These are phyloP conservation scores for Fusarium kyushuense DNA, from an alignment of 2,329 filamentous ascomycete species.

Conservation along the genomic window DNA sequence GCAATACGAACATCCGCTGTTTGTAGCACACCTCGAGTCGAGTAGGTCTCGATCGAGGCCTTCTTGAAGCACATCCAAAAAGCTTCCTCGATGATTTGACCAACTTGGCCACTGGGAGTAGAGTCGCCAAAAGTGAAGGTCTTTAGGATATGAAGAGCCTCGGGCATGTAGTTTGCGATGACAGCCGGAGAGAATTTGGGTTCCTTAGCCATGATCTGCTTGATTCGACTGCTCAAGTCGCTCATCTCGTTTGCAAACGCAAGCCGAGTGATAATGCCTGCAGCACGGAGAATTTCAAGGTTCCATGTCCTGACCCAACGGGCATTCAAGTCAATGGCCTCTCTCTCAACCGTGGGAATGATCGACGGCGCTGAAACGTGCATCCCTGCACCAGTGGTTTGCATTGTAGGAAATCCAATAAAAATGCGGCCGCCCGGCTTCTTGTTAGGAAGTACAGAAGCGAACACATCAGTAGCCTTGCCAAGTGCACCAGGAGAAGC, in stretches of 20 bases:
- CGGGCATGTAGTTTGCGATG: slow-evolving; percentile 76
- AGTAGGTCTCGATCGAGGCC: slow-evolving; percentile 87
- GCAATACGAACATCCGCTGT: slow-evolving; percentile 84
- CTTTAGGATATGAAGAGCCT: slow-evolving; percentile 84
- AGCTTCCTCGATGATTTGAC: slow-evolving; percentile 89
- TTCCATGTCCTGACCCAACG: slow-evolving; percentile 97
- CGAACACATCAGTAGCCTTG: slow-evolving; percentile 82
- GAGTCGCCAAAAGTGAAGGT: slow-evolving; percentile 92
- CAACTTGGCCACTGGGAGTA: slow-evolving; percentile 86
- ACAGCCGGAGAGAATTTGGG: slow-evolving; percentile 71
- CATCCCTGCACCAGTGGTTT: slow-evolving; percentile 93
- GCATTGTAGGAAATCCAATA: slow-evolving; percentile 96
- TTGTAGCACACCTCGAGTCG: slow-evolving; percentile 86
- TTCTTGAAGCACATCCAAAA: slow-evolving; percentile 94
- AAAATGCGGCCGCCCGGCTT: slow-evolving; percentile 87
- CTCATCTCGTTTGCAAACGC: slow-evolving; percentile 90
- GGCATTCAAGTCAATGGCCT: slow-evolving; percentile 96
- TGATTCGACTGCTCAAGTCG: slow-evolving; percentile 74
- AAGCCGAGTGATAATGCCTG: slow-evolving; percentile 89
- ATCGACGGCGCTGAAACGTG: slow-evolving; percentile 96
- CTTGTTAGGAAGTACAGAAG: slow-evolving; percentile 88
- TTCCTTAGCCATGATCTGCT: slow-evolving; percentile 58
- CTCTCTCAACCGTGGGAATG: slow-evolving; percentile 96
- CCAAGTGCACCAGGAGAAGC: slow-evolving; percentile 59
- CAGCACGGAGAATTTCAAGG: slow-evolving; percentile 88